Conservation (phyloP, 345 rosid species). For the Corchorus capsularis region DNA sequence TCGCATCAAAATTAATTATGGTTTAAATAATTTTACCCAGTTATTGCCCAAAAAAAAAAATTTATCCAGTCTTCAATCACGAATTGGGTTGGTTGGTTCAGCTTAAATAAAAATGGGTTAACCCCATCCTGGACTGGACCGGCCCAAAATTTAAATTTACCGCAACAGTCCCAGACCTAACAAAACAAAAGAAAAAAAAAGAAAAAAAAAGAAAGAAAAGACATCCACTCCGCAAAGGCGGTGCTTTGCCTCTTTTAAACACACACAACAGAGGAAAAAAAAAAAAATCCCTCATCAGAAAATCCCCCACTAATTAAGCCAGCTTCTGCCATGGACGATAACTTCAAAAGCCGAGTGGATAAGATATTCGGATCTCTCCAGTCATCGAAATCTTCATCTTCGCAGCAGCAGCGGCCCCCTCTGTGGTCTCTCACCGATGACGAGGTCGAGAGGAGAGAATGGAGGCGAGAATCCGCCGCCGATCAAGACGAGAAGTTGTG, state of each 20-base stretch:
- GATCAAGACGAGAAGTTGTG: constrained; percentile 55
- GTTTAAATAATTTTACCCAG: too few species aligned
- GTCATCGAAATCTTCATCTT: constrained; percentile 38
- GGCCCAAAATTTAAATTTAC: constrained; percentile 3
- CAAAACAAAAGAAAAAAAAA: neutral
- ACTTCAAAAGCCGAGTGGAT: constrained; percentile 54
- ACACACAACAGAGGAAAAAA: neutral
- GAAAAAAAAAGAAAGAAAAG: too few species aligned
- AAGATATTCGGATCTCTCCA: constrained; percentile 63
- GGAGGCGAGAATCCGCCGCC: constrained; percentile 31
- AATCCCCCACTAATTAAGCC: neutral
- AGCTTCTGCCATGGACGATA: constrained; percentile 38
- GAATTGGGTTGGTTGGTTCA: neutral
- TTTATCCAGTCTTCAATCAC: too few species aligned
- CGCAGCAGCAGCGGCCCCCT: constrained; percentile 26
- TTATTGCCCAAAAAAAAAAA: too few species aligned
- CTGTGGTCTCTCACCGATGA: constrained; percentile 55
- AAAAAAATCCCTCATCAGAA: neutral
- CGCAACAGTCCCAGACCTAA: neutral
- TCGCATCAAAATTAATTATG: too few species aligned
- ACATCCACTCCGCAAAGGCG: neutral
- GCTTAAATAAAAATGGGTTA: neutral
- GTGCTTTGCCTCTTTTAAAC: neutral
- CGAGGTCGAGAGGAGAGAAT: constrained; percentile 40
- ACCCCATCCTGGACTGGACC: neutral